phyloP scores from a whole-genome alignment of 23 red algal species.

The Pyropia yezoensis region DNA sequence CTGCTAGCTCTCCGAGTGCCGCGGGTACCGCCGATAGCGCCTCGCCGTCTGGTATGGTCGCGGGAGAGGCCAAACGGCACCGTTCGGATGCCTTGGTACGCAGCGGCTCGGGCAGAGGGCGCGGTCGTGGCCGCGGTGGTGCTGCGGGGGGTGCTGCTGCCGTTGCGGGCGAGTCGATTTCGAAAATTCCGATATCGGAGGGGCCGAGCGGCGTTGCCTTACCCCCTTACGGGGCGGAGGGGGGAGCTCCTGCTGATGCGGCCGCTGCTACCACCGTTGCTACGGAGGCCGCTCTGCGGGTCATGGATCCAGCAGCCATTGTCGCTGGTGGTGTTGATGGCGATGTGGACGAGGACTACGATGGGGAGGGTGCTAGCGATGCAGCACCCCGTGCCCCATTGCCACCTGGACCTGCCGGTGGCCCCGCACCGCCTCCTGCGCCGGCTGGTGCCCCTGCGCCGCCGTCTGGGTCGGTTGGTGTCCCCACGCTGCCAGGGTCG shows the following conservation, averaged over 20 bases:
- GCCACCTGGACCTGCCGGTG: no score
- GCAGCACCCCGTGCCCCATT: no score
- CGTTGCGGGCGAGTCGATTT: not conserved
- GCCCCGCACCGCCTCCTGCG: no score
- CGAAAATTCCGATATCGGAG: not conserved
- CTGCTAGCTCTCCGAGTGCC: no score
- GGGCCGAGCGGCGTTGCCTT: not conserved
- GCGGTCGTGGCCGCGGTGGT: not conserved
- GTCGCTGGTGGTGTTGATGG: not conserved
- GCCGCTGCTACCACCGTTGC: not conserved
- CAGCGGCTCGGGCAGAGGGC: not conserved
- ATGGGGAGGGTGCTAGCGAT: not conserved
- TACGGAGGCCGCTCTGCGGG: not conserved
- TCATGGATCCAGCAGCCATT: not conserved
- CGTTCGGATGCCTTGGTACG: no score
- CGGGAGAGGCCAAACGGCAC: no score
- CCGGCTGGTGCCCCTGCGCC: no score
- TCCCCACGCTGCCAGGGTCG: no score
- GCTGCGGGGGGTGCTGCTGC: not conserved
- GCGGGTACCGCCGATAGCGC: no score
- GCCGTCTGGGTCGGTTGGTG: no score
- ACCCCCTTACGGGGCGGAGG: not conserved
- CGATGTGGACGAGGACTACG: not conserved
- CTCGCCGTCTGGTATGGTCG: no score
- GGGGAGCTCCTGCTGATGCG: not conserved